These are phyloP conservation scores for Leptodermis oblonga DNA, from an alignment of 257 asterid species.

Conservation along the genomic window DNA sequence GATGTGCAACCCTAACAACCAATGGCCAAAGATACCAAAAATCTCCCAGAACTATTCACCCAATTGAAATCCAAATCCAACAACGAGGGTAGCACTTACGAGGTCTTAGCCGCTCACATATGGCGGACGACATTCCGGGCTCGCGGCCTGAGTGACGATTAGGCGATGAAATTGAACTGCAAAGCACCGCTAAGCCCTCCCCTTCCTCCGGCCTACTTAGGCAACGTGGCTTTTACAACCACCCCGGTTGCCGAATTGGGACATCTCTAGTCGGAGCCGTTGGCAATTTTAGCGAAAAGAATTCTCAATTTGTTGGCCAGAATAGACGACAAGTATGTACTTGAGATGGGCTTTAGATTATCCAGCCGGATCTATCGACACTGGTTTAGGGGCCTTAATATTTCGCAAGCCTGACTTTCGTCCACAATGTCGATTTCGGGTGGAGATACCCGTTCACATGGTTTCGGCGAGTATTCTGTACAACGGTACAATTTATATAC, in stretches of 20 bases:
- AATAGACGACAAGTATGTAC: constrained; percentile 46
- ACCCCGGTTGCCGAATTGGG: constrained; percentile 47
- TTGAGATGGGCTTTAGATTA: constrained; percentile 51
- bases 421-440: constrained; percentile 72
- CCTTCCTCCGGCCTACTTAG: constrained; percentile 58
- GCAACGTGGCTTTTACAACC: constrained; percentile 61
- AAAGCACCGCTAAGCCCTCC: constrained; percentile 54
- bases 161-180: constrained; percentile 59
- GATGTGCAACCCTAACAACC: too few species aligned
- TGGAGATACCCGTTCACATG: constrained; percentile 79
- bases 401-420: constrained; percentile 73
- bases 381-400: constrained; percentile 46
- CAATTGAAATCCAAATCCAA: constrained; percentile 25
- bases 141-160: constrained; percentile 49
- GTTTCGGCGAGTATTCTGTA: constrained; percentile 61
- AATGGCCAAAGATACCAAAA: constrained; percentile 23
- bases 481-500: constrained; percentile 58
- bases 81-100: constrained; percentile 50
- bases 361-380: constrained; percentile 48
- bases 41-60: constrained; percentile 22
- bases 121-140: constrained; percentile 76
- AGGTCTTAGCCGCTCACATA: constrained; percentile 67
- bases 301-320: constrained; percentile 46
- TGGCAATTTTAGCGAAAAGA: constrained; percentile 34
- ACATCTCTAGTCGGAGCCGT: constrained; percentile 32